Percentiles rank a stretch among this genome's conserved stretches.
Conservation (phyloP, 2,329 filamentous ascomycete species). For the Clonostachys sp. region DNA sequence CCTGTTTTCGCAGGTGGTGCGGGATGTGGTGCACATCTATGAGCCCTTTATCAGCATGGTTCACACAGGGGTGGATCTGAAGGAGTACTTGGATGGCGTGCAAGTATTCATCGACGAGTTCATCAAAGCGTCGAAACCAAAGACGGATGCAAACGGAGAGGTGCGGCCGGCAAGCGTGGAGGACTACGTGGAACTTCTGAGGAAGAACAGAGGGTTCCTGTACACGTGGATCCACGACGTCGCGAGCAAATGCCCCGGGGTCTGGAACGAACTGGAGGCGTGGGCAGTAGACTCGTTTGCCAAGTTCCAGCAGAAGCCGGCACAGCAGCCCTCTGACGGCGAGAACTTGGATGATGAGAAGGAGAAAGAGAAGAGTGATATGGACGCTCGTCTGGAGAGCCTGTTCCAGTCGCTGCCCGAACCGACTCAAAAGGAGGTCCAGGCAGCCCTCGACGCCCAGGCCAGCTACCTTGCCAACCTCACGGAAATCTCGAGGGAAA, state of each 20-base stretch:
- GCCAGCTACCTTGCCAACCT: constrained; percentile 54
- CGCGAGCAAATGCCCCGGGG: constrained; percentile 61
- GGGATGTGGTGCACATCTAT: constrained; percentile 61
- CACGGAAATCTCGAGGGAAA: constrained; percentile 43
- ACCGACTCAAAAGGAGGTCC: constrained; percentile 37
- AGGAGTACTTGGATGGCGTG: constrained; percentile 60
- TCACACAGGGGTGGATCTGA: constrained; percentile 68
- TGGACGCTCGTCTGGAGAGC: constrained; percentile 31
- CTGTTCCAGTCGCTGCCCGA: constrained; percentile 41
- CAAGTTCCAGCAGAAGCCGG: neutral
- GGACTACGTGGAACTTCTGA: constrained; percentile 65
- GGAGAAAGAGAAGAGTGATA: constrained; percentile 9
- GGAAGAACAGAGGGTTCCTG: constrained; percentile 55
- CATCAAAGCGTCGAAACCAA: constrained; percentile 52
- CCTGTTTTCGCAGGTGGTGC: constrained; percentile 63
- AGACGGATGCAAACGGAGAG: constrained; percentile 17
- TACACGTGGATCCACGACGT: constrained; percentile 71
- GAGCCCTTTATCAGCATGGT: constrained; percentile 70
- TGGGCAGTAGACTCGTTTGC: constrained; percentile 60
- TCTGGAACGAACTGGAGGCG: constrained; percentile 53
- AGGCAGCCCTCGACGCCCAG: constrained; percentile 53
- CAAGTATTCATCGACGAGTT: constrained; percentile 69
- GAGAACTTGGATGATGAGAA: constrained; percentile 3
- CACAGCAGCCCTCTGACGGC: neutral
- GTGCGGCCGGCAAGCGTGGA: constrained; percentile 54